Percentiles rank a stretch among this genome's conserved stretches.
Evolutionary conservation across 176 grass and related monocot species (phyloP).

Genomic region (Ensete glaucum): DNA sequence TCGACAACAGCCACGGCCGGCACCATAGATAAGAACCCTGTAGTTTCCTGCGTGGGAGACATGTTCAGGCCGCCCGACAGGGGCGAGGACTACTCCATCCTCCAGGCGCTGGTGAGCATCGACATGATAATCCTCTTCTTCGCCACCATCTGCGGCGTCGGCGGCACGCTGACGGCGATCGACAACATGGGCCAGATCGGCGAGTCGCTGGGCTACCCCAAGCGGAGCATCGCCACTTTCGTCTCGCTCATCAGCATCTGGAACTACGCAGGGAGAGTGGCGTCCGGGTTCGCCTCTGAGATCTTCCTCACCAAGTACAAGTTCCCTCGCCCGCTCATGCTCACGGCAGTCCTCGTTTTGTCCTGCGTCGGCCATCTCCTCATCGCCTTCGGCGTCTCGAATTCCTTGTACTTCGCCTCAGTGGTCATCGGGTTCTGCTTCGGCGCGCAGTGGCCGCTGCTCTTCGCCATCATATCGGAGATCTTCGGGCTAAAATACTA

Average conservation of each 20-base stretch:
- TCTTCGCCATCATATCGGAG: constrained; percentile 34
- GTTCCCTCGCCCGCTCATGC: constrained; percentile 23
- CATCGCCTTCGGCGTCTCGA: constrained; percentile 27
- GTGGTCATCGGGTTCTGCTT: constrained; percentile 36
- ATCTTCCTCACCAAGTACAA: background rate
- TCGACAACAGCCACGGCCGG: background rate
- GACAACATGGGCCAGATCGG: constrained; percentile 67
- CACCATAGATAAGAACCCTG: background rate
- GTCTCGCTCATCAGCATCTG: constrained; percentile 47
- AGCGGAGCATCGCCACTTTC: constrained; percentile 34
- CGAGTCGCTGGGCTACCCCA: constrained; percentile 41
- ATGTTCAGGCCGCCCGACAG: background rate
- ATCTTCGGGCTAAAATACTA: constrained; percentile 44
- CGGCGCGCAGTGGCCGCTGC: constrained; percentile 29
- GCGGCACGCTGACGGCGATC: constrained; percentile 47
- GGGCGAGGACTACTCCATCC: constrained; percentile 12
- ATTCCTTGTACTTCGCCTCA: constrained; percentile 30
- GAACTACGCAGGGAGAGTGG: constrained; percentile 44
- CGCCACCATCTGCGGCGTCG: constrained; percentile 35
- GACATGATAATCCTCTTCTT: constrained; percentile 12
- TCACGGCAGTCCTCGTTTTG: constrained; percentile 22
- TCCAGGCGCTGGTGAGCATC: constrained; percentile 14
- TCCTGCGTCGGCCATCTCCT: constrained; percentile 23
- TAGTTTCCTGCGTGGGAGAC: background rate
- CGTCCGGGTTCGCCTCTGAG: constrained; percentile 31